Percentiles rank a stretch among this genome's conserved stretches.
Conservation (phyloP, 176 grass and related monocot species). For the Musa itinerans region DNA sequence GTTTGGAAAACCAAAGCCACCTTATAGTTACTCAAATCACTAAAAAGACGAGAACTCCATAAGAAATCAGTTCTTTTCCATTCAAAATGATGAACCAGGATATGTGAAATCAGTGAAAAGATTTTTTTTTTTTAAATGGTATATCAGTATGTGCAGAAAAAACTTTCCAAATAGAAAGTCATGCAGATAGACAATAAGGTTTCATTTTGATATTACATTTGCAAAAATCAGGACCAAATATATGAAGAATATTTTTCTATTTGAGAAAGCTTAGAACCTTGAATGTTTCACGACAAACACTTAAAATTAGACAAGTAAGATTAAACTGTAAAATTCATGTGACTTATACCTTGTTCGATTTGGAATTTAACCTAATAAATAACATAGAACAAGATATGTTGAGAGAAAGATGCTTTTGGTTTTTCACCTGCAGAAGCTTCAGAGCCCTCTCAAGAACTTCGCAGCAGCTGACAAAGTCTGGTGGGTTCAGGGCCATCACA, state of each 20-base stretch:
- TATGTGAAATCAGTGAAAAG: background rate
- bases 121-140: background rate
- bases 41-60: too few species aligned
- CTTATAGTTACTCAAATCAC: background rate
- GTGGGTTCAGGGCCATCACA: slow-evolving; percentile 57
- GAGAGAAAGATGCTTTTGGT: background rate
- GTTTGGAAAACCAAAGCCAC: background rate
- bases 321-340: background rate
- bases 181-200: background rate
- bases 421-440: slow-evolving; percentile 72
- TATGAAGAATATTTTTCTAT: background rate
- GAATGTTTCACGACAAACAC: background rate
- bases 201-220: background rate
- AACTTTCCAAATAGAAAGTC: background rate
- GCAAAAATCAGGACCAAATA: background rate
- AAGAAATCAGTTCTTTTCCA: background rate
- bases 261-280: background rate
- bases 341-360: background rate
- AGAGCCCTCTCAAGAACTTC: slow-evolving; percentile 92
- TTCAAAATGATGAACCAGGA: background rate
- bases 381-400: background rate
- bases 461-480: slow-evolving; percentile 69
- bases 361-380: background rate
- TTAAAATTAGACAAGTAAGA: background rate
- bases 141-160: background rate